These are phyloP conservation scores for Colletotrichum costaricense DNA, from an alignment of 2,329 filamentous ascomycete species.

Conservation along the genomic window DNA sequence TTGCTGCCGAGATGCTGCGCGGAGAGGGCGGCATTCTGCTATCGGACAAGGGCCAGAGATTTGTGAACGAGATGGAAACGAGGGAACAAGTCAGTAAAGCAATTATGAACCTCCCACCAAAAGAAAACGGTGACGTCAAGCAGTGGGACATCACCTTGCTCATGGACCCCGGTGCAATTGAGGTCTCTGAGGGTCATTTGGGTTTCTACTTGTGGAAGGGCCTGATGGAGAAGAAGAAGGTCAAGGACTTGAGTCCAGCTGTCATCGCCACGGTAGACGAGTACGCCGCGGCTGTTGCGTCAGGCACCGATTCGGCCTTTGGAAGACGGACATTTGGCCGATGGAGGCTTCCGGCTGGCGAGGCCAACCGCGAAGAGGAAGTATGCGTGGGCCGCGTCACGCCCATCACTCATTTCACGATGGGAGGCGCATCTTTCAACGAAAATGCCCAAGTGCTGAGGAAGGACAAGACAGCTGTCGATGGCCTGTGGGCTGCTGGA, in stretches of 20 bases:
- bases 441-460: slow-evolving; percentile 62
- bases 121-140: slow-evolving; percentile 45
- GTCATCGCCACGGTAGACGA: slow-evolving; percentile 56
- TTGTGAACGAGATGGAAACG: slow-evolving; percentile 73
- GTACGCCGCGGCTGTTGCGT: slow-evolving; percentile 59
- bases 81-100: slow-evolving; percentile 65
- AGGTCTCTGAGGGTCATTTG: slow-evolving; percentile 64
- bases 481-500: slow-evolving; percentile 71
- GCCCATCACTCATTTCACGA: slow-evolving; percentile 74
- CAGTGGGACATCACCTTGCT: slow-evolving; percentile 71
- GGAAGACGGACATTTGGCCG: slow-evolving; percentile 64
- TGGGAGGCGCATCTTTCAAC: slow-evolving; percentile 72
- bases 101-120: slow-evolving; percentile 55
- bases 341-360: slow-evolving; percentile 60
- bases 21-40: slow-evolving; percentile 72
- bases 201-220: slow-evolving; percentile 74
- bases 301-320: slow-evolving; percentile 54
- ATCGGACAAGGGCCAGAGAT: slow-evolving; percentile 57
- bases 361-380: slow-evolving; percentile 60
- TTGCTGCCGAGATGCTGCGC: slow-evolving; percentile 71
- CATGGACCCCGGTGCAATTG: slow-evolving; percentile 68
- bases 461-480: slow-evolving; percentile 51
- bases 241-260: slow-evolving; percentile 57
- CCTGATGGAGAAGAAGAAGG: slow-evolving; percentile 65
- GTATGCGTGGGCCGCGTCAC: slow-evolving; percentile 71